Percentiles rank a stretch among this genome's conserved stretches.
These are phyloP conservation scores for Aureobasidium subglaciale DNA, from an alignment of 2,329 filamentous ascomycete genomes.

Conservation along the genomic window DNA sequence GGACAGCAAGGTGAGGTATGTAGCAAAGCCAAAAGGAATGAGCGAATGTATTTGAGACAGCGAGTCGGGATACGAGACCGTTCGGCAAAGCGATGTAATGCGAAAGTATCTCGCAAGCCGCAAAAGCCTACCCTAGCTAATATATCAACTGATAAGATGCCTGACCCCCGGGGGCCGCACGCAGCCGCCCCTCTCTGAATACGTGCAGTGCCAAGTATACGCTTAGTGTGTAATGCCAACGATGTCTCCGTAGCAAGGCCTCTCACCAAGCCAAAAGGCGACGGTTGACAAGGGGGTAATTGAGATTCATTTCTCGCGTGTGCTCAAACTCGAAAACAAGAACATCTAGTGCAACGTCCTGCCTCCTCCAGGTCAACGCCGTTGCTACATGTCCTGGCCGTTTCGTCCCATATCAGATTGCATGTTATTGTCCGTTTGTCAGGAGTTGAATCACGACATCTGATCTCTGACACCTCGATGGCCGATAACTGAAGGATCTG, in stretches of 20 bases:
- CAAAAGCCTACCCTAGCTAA: conserved; percentile 3
- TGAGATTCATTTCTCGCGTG: background rate
- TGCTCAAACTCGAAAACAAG: background rate
- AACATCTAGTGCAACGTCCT: conserved; percentile 5
- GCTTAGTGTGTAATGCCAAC: background rate
- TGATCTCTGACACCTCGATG: background rate
- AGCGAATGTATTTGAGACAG: background rate
- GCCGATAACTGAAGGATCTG: conserved; percentile 5
- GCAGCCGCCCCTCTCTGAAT: conserved; percentile 8
- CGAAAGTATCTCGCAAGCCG: conserved; percentile 1
- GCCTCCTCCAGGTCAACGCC: background rate
- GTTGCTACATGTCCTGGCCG: background rate
- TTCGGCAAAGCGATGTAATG: conserved; percentile 1
- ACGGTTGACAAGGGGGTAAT: conserved; percentile 10
- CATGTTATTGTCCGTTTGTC: conserved; percentile 8
- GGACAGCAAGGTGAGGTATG: background rate
- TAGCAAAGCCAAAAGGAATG: background rate
- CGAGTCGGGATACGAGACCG: background rate
- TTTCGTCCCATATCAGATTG: background rate
- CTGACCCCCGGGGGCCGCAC: background rate
- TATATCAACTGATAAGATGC: conserved; percentile 8
- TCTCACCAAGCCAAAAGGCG: background rate
- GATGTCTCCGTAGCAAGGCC: background rate
- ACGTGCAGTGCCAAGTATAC: background rate
- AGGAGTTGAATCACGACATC: background rate